Evolutionary conservation across 176 grass and related monocot genomes (phyloP).

Genomic region (Cenchrus purpureus): DNA sequence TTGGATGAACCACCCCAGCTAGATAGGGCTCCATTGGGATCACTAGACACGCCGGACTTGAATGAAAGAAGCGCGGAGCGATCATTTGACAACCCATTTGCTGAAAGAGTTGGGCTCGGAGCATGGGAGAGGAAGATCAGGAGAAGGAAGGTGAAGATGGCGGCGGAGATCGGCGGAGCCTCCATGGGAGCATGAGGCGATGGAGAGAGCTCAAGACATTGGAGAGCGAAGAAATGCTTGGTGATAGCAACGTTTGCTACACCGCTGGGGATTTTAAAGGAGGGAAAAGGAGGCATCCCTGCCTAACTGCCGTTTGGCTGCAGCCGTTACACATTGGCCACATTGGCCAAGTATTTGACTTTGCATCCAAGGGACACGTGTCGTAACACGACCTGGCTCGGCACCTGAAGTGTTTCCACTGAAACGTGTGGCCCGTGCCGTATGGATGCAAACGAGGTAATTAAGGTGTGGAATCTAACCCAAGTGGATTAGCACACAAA

Average conservation of each 20-base stretch:
- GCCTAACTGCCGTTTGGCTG: conserved; percentile 50
- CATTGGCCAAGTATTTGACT: conserved; percentile 45
- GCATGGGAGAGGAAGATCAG: not conserved
- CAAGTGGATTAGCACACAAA: not conserved
- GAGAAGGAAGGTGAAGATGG: not conserved
- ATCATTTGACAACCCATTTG: conserved; percentile 11
- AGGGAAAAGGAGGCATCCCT: not conserved
- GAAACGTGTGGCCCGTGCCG: not conserved
- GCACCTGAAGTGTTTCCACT: not conserved
- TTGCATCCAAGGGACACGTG: not conserved
- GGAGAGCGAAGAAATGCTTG: not conserved
- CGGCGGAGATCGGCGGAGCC: not conserved
- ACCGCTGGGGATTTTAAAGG: conserved; percentile 47
- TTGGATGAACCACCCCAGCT: conserved; percentile 49
- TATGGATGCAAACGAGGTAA: not conserved
- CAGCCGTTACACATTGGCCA: conserved; percentile 21
- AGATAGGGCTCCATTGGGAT: conserved; percentile 42
- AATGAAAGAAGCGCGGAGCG: conserved; percentile 59
- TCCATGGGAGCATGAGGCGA: conserved; percentile 38
- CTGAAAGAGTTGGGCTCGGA: not conserved
- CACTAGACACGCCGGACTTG: conserved; percentile 46
- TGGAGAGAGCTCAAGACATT: conserved; percentile 21
- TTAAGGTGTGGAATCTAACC: not conserved
- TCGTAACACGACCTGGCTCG: not conserved
- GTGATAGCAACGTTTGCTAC: conserved; percentile 57